These are phyloP conservation scores for Aspergillus calidoustus DNA, from an alignment of 2,329 filamentous ascomycete species.

Conservation along the genomic window DNA sequence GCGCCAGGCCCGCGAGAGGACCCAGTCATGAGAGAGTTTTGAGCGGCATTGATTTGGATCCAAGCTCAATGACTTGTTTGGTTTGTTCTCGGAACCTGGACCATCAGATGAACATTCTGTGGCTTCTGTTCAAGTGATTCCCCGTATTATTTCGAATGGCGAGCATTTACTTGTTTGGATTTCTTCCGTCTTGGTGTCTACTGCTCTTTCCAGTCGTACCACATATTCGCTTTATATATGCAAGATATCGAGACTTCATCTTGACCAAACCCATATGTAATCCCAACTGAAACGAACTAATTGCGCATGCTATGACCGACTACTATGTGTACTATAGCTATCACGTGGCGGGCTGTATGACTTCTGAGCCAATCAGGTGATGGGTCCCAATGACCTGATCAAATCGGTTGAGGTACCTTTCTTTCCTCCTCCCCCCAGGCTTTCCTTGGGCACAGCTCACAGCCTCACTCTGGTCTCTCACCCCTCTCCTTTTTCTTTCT, in stretches of 20 bases:
- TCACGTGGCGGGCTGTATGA: conserved; percentile 18
- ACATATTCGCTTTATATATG: background rate
- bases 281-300: background rate
- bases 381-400: conserved; percentile 17
- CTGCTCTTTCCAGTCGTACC: background rate
- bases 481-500: background rate
- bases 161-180: conserved; percentile 7
- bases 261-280: background rate
- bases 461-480: background rate
- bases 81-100: conserved; percentile 5
- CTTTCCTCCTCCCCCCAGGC: too few species aligned
- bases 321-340: background rate
- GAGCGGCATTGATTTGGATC: conserved; percentile 17
- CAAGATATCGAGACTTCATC: background rate
- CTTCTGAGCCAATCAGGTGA: conserved; percentile 20
- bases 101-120: conserved; percentile 28
- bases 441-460: background rate
- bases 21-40: conserved; percentile 30
- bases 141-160: conserved; percentile 25
- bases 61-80: conserved; percentile 7
- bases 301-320: background rate
- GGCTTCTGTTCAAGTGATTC: conserved; percentile 40
- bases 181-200: background rate
- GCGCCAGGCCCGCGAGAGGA: conserved; percentile 57
- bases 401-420: background rate